Evolutionary conservation across 176 grass and related monocot genomes (phyloP), one percentile per base, ranked within the genome.

Genomic region (Pharus latifolius): DNA sequence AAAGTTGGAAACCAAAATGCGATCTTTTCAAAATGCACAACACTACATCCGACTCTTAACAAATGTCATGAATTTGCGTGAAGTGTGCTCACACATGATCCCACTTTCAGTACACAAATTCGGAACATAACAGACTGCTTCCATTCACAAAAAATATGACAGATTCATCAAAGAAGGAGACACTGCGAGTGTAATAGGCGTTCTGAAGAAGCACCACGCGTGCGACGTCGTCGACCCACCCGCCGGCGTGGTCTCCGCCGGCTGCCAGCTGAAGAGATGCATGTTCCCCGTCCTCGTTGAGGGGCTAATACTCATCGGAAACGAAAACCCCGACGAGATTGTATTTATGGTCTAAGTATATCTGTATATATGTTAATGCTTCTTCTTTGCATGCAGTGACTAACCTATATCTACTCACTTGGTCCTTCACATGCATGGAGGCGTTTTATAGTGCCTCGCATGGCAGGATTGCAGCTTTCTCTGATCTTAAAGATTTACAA

Each of bases 121-220:
- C n/a, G n/a, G n/a, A n/a, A n/a, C n/a, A n/a, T n/a, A n/a, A n/a
- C n/a, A n/a, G n/a, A n/a, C n/a, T n/a, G n/a, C n/a, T n/a, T n/a
- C n/a, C n/a, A n/a, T n/a, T n/a, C n/a, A n/a, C 12, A 69, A 16
- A 2, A 40, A 50, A 23, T 31, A 3, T 66, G 12, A 23, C 49
- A 99, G 95, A 58, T 94, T 91, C 56, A 80, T 94, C 62, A 91
- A 82, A 65, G 95, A 99, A 22, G 95, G 90, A 15, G 82, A 94
- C n/a, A 81, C 68, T 26, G 73, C 76, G 32, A 94, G 87, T 65
- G 87, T 99, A 33, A 86, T 99, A 29, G 95, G 95, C 16, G 69
- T 99, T 46, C 62, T 94, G 16, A 86, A 75, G 83, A 74, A 76
- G 48, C 84, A 94, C 35, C 83, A 91, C 50, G 51, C 81, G 13